phyloP scores from a whole-genome alignment of 495 filamentous ascomycete species.

The Penicillium silybi region DNA sequence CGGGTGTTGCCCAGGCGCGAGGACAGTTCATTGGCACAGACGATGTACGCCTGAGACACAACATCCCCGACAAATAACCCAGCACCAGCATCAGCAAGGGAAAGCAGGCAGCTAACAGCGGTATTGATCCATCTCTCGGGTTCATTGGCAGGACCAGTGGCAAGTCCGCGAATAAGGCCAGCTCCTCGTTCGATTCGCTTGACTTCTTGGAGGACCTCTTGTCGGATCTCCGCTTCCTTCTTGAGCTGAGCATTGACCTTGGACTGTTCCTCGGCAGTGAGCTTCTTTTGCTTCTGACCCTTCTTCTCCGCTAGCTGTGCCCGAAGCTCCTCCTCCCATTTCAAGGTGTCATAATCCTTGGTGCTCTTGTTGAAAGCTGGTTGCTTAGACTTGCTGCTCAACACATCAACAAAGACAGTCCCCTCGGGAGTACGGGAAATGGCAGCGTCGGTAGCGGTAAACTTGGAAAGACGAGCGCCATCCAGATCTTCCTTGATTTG shows the following conservation, averaged over 20 bases:
- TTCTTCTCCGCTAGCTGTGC: slow-evolving; percentile 86
- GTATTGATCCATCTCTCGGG: slow-evolving; percentile 81
- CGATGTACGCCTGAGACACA: slow-evolving; percentile 75
- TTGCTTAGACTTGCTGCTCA: slow-evolving; percentile 69
- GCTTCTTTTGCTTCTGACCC: slow-evolving; percentile 82
- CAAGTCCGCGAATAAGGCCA: slow-evolving; percentile 76
- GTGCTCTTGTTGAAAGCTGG: slow-evolving; percentile 71
- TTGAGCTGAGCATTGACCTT: slow-evolving; percentile 88
- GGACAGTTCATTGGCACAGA: slow-evolving; percentile 68
- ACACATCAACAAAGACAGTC: slow-evolving; percentile 81
- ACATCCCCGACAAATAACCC: slow-evolving; percentile 73
- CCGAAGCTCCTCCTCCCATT: slow-evolving; percentile 95
- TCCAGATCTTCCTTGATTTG: slow-evolving; percentile 70
- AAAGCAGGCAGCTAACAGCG: slow-evolving; percentile 65
- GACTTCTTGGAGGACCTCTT: slow-evolving; percentile 61
- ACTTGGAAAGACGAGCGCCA: slow-evolving; percentile 55
- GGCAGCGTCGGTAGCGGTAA: slow-evolving; percentile 82
- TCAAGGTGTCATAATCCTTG: slow-evolving; percentile 91
- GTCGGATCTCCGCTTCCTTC: slow-evolving; percentile 78
- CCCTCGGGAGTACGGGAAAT: slow-evolving; percentile 88
- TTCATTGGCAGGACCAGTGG: slow-evolving; percentile 79
- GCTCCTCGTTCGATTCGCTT: slow-evolving; percentile 71
- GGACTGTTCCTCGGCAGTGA: slow-evolving; percentile 78
- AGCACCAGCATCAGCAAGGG: slow-evolving; percentile 71
- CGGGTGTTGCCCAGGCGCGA: slow-evolving; percentile 70